Base-by-base conservation (phyloP, 1,284 basidiomycete species). In the Tilletia indica region DNA sequence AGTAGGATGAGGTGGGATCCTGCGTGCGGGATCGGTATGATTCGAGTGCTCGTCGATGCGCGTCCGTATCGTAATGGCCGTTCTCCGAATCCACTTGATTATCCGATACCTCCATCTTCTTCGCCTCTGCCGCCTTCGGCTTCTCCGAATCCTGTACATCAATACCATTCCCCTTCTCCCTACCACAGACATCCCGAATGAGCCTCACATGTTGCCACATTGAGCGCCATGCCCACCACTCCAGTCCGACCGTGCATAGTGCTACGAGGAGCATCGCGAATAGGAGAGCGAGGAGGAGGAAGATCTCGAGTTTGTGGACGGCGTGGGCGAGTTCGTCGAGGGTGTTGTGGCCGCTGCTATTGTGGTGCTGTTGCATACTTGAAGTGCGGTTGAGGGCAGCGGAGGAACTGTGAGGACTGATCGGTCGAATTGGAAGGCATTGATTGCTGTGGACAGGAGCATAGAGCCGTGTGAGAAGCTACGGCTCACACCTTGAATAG, bases 191-290 rank as follows among this genome's bases (percentile, higher is more conserved):
- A n/a, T 47, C 56, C 19, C 72, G 70, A 0, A 76, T 78, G 4
- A 69, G 34, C 48, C 74, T 70, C 2, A 81, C 69, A 39, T 75
- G 74, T 21, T 56, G 72, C 4, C 71, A 31, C 68, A 79, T 70
- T 39, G 68, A 72, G 38, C 76, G 64, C 73, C 76, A 82, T 25
- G 63, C 69, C 58, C 72, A 80, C 77, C 77, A 80, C 48, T 79
- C 79, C 47, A 67, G 64, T 3, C 25, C 71, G 0, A 71, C 68
- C 36, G 71, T 74, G 19, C 75, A 12, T 31, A 76, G 14, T 19
- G 76, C 54, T n/a, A 80, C 70, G 25, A 70, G 67, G 5, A 79
- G 38, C 25, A 72, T 72, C 0, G 76, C 56, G 14, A 76, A n/a
- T 16, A 38, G 72, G 9, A 82, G 21, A 19, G 77, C 11, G 2